A percentile compares a stretch with the other conserved stretches of the same genome.
These are phyloP conservation scores for Eucalyptus virginea DNA, from an alignment of 345 rosid genomes.

Conservation along the genomic window DNA sequence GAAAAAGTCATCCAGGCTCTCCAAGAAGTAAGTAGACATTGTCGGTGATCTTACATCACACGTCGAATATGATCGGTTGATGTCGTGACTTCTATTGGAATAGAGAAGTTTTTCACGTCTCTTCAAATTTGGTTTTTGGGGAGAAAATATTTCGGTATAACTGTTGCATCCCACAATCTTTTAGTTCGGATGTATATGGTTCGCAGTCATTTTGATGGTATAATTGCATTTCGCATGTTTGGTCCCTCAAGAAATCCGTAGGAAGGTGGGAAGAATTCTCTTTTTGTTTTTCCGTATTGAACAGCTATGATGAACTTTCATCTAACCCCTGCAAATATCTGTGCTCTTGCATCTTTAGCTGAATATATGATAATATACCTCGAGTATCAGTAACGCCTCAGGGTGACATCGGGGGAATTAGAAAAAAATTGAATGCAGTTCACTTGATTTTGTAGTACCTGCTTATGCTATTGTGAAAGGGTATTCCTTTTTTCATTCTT, in stretches of 20 bases:
- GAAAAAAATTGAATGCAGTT: background rate
- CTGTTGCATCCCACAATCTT: background rate
- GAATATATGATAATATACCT: background rate
- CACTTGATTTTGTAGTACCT: background rate
- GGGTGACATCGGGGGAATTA: background rate
- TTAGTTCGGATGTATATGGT: background rate
- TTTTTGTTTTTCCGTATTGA: background rate
- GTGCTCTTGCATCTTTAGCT: background rate
- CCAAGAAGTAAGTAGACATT: constrained; percentile 23
- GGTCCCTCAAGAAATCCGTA: background rate
- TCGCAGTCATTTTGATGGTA: background rate
- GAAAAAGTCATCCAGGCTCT: constrained; percentile 84
- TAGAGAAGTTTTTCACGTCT: background rate
- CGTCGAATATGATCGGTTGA: background rate
- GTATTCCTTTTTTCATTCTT: background rate
- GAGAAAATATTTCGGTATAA: background rate
- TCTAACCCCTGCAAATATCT: background rate
- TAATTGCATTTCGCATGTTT: background rate
- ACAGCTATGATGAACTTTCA: background rate
- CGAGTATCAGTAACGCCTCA: background rate
- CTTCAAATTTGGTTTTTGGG: background rate
- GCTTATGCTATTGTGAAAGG: background rate
- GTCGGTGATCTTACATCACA: background rate
- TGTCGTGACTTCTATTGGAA: background rate
- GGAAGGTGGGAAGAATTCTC: background rate